Conservation (phyloP, 1,284 basidiomycete species). For the Neonothopanus nambi region DNA sequence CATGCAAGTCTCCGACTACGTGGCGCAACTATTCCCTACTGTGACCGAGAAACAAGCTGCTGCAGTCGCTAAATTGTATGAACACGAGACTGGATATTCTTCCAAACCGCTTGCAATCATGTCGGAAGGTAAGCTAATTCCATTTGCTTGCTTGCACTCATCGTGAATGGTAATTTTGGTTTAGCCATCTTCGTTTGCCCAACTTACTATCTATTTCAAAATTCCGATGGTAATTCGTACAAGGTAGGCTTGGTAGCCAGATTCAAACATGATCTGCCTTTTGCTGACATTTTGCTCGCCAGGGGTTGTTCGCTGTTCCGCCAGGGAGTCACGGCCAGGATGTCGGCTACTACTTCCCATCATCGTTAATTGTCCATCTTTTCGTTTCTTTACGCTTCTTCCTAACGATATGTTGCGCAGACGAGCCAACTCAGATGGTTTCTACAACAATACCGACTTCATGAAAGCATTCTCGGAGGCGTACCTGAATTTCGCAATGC, state of each 20-base stretch:
- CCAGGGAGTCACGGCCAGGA: conserved; percentile 23
- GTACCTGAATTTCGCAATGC: conserved; percentile 24
- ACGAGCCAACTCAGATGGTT: too few relatives aligned
- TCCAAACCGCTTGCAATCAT: conserved; percentile 27
- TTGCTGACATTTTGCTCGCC: not conserved
- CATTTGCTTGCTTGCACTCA: not conserved
- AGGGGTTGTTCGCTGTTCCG: conserved; percentile 19
- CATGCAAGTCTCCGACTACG: conserved; percentile 22
- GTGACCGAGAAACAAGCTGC: conserved; percentile 18
- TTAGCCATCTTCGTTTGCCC: conserved; percentile 27
- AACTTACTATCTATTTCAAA: conserved; percentile 18
- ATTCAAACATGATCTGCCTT: not conserved
- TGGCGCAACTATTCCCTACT: conserved; percentile 26
- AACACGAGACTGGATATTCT: conserved; percentile 19
- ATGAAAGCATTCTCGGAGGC: conserved; percentile 23
- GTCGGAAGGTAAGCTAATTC: conserved; percentile 30
- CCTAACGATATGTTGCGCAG: not conserved
- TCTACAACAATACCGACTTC: conserved; percentile 26
- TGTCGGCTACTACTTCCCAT: conserved; percentile 19
- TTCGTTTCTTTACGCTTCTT: not conserved
- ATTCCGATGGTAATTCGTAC: not conserved
- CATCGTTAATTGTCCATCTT: not conserved
- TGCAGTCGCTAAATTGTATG: conserved; percentile 18
- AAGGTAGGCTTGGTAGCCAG: not conserved
- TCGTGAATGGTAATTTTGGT: not conserved